Conservation (phyloP, 176 grass and related monocot genomes). For the Olyra latifolia region DNA sequence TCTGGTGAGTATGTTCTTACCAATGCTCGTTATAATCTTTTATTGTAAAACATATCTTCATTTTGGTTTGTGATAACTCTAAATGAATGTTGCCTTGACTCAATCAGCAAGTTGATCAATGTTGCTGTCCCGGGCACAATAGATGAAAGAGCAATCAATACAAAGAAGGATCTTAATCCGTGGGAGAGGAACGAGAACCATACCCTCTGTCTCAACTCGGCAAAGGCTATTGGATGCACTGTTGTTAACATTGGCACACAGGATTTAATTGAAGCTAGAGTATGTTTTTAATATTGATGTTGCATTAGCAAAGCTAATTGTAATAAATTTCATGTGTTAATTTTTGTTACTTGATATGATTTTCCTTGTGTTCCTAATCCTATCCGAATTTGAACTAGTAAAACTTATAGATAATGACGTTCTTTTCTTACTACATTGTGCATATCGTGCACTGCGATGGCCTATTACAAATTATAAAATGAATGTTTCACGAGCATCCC, state of each 20-base stretch:
- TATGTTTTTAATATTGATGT: slow-evolving; percentile 38
- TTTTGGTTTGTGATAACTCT: neutral
- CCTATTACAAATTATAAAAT: neutral
- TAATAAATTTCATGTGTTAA: neutral
- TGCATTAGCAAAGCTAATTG: neutral
- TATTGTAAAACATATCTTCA: neutral
- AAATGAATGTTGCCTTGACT: slow-evolving; percentile 25
- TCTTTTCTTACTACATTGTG: neutral
- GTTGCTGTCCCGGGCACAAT: slow-evolving; percentile 92
- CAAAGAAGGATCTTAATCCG: slow-evolving; percentile 77
- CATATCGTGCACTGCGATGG: slow-evolving; percentile 4
- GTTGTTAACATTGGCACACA: slow-evolving; percentile 99
- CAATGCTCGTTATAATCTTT: neutral
- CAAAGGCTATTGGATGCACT: slow-evolving; percentile 97
- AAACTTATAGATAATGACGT: neutral
- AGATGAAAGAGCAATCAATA: slow-evolving; percentile 98
- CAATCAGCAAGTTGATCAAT: slow-evolving; percentile 95
- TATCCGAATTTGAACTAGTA: slow-evolving; percentile 16
- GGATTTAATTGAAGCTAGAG: slow-evolving; percentile 94
- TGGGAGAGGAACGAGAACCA: slow-evolving; percentile 99
- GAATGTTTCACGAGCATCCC: neutral
- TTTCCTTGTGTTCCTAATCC: neutral
- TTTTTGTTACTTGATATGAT: slow-evolving; percentile 3
- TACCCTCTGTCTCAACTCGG: slow-evolving; percentile 95
- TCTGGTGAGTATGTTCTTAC: slow-evolving; percentile 64